phyloP scores from a whole-genome alignment of 2,329 filamentous ascomycete genomes.

The Ceratocystis harringtonii region DNA sequence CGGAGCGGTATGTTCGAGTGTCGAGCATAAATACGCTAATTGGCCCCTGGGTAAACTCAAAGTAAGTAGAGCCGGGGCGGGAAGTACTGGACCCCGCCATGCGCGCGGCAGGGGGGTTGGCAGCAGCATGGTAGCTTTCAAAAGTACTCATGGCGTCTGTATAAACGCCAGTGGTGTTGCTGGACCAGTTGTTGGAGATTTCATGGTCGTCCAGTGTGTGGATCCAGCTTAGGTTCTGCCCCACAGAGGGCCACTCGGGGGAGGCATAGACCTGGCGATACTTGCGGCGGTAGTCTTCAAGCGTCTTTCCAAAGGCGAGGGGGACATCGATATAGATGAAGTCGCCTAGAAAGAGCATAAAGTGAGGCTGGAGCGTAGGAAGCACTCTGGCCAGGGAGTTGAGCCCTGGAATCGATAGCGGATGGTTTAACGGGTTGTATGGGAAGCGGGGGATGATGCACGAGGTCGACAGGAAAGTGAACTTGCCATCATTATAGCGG shows the following conservation, averaged over 20 bases:
- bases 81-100: slow-evolving; percentile 29
- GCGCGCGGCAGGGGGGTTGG: slow-evolving; percentile 61
- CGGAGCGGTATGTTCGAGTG: slow-evolving; percentile 72
- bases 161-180: slow-evolving; percentile 69
- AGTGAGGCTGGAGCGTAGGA: slow-evolving; percentile 55
- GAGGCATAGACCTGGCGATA: slow-evolving; percentile 94
- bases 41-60: slow-evolving; percentile 76
- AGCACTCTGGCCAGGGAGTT: slow-evolving; percentile 60
- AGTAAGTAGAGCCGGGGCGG: slow-evolving; percentile 57
- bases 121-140: slow-evolving; percentile 67
- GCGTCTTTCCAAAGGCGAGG: slow-evolving; percentile 53
- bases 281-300: slow-evolving; percentile 70
- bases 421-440: slow-evolving; percentile 70
- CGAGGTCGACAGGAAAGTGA: slow-evolving; percentile 83
- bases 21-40: slow-evolving; percentile 92
- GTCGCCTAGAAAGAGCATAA: slow-evolving; percentile 71
- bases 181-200: slow-evolving; percentile 85
- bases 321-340: slow-evolving; percentile 91
- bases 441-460: slow-evolving; percentile 81
- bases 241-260: slow-evolving; percentile 69
- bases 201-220: slow-evolving; percentile 96
- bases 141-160: slow-evolving; percentile 69
- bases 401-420: slow-evolving; percentile 68
- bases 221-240: slow-evolving; percentile 81
- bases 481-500: slow-evolving; percentile 47